Evolutionary conservation across 208 protist species (phyloP), one percentile per base, ranked within the genome.

Genomic region (Histomonas meleagridis): DNA sequence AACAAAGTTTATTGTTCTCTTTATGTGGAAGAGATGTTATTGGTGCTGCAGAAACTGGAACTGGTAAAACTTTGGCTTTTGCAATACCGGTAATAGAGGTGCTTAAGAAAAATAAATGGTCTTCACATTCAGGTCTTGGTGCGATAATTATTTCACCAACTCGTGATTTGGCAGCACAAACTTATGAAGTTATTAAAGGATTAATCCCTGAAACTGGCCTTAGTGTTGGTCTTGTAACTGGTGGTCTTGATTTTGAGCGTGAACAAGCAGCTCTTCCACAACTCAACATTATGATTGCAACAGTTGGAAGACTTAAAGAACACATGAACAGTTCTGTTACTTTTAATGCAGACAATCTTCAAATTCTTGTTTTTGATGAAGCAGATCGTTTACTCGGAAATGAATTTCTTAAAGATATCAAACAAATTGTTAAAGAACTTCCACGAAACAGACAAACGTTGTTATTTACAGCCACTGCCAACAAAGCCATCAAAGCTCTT

Each of bases 381-480:
- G 98, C 98, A 14, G 98, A 99, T 93, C 93, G 97, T 7, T 95
- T 99, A 76, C 95, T 99, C 0, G 98, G 99, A 94, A 95, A 98
- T 93, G 98, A 98, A 78, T 99, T 99, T 92, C 93, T 94, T 38
- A 95, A 97, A 65, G 94, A 95, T 18, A 70, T 99, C 32, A 97
- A 96, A 40, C 94, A 95, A 86, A 99, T 99, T 92, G 46, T 99
- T 10, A 91, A 94, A 2, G 96, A 97, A 92, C 93, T 99, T 16
- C 97, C 97, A 26, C 26, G n/a, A 40, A 86, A 79, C 23, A 95
- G 98, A 35, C 98, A 99, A 95, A 99, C 98, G 26, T 94, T 99
- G 48, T 95, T 99, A 35, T 99, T 99, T 94, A 98, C 97, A 0
- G 98, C 98, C 1, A 99, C 98, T 28, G 97, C 99, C 93, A 98